Base-by-base conservation (phyloP, 805 yeast genomes). In the Clavispora asparagi region DNA sequence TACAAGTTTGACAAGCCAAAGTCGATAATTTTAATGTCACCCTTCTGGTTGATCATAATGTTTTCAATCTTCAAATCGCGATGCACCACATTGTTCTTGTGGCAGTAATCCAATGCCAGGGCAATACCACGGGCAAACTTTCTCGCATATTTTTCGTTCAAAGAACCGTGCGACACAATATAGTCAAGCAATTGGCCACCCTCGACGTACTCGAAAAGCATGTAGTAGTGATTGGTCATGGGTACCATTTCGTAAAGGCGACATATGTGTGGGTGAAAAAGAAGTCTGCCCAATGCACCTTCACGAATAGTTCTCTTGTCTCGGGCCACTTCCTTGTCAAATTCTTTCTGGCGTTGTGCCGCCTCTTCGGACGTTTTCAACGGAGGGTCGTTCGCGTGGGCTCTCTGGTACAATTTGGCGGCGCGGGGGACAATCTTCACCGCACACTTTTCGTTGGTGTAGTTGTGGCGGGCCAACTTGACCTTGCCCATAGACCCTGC, bases 401-500 rank as follows among this genome's bases (percentile, higher is more conserved):
- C 84, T 50, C 90, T 72, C 52, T 82, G 82, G 67, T 85, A 87
- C 9, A 85, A 70, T 55, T 81, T 85, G 6, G 89, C 85, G 7
- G 97, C 97, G 55, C 95, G 73, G 25, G 96, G 95, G 33, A 92
- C 94, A 45, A 92, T 91, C 63, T 92, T 92, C 26, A 92, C 91
- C 0, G 95, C 95, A 68, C 97, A 92, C 12, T 88, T 76, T 56
- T 87, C 91, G 49, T 78, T 80, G 1, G 97, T 88, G 31, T 81
- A 66, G 54, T 86, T 79, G 68, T 91, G 96, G 58, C 81, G 83
- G 1, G 98, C 98, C 35, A 94, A 73, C 68, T 94, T 94, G 42
- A 94, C 99, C 64, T 92, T 95, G 48, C 99, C 99, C 99, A 94
- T 94, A 0, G 97, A 89, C 3, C 99, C 99, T 2, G 98, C 96